Evolutionary conservation across 2,329 filamentous ascomycete species (phyloP), one percentile per base, ranked within the genome.

Genomic region (Ophiosphaerella narmari): DNA sequence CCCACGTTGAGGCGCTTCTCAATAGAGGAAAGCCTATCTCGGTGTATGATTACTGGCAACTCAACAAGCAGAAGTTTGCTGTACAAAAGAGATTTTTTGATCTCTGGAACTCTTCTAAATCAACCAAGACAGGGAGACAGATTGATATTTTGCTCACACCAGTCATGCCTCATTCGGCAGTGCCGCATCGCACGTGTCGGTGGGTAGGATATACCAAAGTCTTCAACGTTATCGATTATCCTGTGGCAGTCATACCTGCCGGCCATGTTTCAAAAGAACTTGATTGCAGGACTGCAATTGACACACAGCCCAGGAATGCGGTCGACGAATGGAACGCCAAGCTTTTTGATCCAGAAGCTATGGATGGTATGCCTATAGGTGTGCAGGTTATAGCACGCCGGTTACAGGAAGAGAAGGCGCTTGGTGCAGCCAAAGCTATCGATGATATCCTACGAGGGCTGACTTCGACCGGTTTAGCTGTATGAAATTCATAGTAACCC

Each of bases 1-100:
- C 69, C 7, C 68, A 73, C 14, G 83, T 88, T 0, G 75, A 86
- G 59, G 76, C 72, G 0, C 74, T 88, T 5, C 67, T 87, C 12
- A 81, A 82, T 43, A 63, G 37, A 24, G 67, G 63, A 57, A 76
- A 9, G 65, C 82, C 65, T 1, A 82, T 87, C 12, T 85, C 82
- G 0, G 83, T 87, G 0, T 86, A 83, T 49, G 76, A 85, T 4
- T 88, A 88, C 68, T 88, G 85, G 86, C 84, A 87, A 57, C 75
- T 88, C 6, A 87, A 87, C 68, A 82, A 75, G 52, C 75, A 77
- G 23, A 87, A 87, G 60, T 48, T 76, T 23, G 73, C 71, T 0
- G 72, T 77, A 4, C 82, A 85, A 54, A 79, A 84, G 50, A 74
- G 71, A 2, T 86, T 85, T 47, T 74, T 86, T 1, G 77, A 84